Evolutionary conservation across 345 rosid species (phyloP).

Genomic region (Populus simonii): DNA sequence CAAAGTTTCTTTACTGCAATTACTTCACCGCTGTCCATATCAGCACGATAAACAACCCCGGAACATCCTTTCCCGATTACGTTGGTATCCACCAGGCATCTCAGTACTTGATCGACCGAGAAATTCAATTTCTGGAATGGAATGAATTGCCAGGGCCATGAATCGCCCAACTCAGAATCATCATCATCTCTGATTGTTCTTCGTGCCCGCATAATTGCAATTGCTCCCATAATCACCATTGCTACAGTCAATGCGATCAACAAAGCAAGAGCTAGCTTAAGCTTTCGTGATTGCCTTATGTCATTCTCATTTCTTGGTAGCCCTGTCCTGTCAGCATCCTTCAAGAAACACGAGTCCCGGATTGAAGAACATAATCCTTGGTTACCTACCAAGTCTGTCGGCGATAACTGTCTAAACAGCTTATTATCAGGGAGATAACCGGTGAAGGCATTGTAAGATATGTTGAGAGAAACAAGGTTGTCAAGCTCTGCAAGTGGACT

Average conservation of each 20-base stretch:
- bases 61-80: conserved; percentile 95
- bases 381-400: conserved; percentile 58
- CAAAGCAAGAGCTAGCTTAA: conserved; percentile 70
- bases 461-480: conserved; percentile 77
- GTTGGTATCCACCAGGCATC: conserved; percentile 73
- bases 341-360: conserved; percentile 61
- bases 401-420: conserved; percentile 64
- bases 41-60: conserved; percentile 86
- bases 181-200: conserved; percentile 47
- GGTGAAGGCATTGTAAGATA: conserved; percentile 77
- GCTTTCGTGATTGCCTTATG: conserved; percentile 42
- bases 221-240: conserved; percentile 66
- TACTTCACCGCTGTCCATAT: conserved; percentile 74
- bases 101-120: conserved; percentile 75
- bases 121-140: conserved; percentile 94
- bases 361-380: conserved; percentile 59
- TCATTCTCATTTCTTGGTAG: conserved; percentile 22
- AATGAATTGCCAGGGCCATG: conserved; percentile 91
- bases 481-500: conserved; percentile 53
- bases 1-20: conserved; percentile 95
- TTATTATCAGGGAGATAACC: conserved; percentile 87
- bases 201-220: conserved; percentile 58
- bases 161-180: conserved; percentile 79
- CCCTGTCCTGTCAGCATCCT: conserved; percentile 33
- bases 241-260: conserved; percentile 62